Conservation (phyloP, 108 stramenopile genomes). For the Seminavis robusta region DNA sequence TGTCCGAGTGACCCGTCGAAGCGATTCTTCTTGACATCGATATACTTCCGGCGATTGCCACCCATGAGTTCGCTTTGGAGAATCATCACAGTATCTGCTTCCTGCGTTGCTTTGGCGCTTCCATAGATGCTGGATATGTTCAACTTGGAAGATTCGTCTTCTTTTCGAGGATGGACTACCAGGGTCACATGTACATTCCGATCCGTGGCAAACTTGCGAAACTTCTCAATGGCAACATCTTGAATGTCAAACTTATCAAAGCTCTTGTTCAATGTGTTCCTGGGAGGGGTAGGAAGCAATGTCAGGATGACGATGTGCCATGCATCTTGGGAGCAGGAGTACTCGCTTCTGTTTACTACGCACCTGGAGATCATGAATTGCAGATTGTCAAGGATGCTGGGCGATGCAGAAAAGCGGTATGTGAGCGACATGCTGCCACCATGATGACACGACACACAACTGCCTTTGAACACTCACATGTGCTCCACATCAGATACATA, state of each 20-base stretch:
- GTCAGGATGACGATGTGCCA: too few relatives aligned
- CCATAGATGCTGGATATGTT: slow-evolving; percentile 90
- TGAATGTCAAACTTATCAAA: slow-evolving; percentile 90
- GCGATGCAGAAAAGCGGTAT: not conserved
- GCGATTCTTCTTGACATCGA: slow-evolving; percentile 98
- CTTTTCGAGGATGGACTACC: slow-evolving; percentile 98
- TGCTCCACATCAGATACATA: slow-evolving; percentile 91
- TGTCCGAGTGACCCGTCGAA: slow-evolving; percentile 91
- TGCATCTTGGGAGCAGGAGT: too few relatives aligned
- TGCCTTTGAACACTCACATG: slow-evolving; percentile 35
- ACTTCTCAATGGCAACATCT: slow-evolving; percentile 93
- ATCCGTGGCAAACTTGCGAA: slow-evolving; percentile 96
- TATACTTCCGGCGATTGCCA: slow-evolving; percentile 69
- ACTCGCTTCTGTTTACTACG: too few relatives aligned
- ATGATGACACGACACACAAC: not conserved
- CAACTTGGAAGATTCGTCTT: slow-evolving; percentile 78
- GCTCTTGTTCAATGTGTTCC: slow-evolving; percentile 7
- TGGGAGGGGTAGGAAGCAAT: too few relatives aligned
- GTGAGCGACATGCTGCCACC: not conserved
- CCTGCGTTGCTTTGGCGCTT: slow-evolving; percentile 98
- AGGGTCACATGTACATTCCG: slow-evolving; percentile 93
- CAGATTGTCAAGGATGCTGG: slow-evolving; percentile 96
- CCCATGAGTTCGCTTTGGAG: slow-evolving; percentile 92
- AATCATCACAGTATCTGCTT: slow-evolving; percentile 98
- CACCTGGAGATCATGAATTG: slow-evolving; percentile 98